phyloP scores from a whole-genome alignment of 1,284 basidiomycete species.

The Fistulinella staudtii region DNA sequence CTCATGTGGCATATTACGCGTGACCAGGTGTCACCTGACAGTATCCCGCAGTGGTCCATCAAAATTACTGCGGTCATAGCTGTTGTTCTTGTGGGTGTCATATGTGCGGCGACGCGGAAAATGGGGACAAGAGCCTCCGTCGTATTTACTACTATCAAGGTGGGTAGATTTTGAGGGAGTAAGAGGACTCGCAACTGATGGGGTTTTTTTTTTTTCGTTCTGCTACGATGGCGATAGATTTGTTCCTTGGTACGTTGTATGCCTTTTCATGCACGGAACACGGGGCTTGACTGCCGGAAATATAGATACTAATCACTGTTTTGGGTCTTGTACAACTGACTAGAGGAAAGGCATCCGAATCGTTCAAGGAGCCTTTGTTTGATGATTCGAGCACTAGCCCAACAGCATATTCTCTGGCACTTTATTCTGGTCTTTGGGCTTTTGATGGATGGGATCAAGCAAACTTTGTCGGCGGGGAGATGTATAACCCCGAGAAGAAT shows the following conservation, averaged over 20 bases:
- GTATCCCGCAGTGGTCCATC: slow-evolving; percentile 89
- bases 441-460: slow-evolving; percentile 93
- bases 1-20: slow-evolving; percentile 66
- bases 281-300: neutral
- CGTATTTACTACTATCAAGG: slow-evolving; percentile 85
- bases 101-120: slow-evolving; percentile 79
- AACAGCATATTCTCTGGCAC: slow-evolving; percentile 84
- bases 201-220: neutral
- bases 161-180: slow-evolving; percentile 30
- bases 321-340: slow-evolving; percentile 72
- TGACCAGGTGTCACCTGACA: slow-evolving; percentile 65
- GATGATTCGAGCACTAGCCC: slow-evolving; percentile 72
- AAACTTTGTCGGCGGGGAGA: slow-evolving; percentile 91
- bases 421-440: slow-evolving; percentile 96
- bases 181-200: slow-evolving; percentile 1
- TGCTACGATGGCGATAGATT: slow-evolving; percentile 42
- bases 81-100: slow-evolving; percentile 64
- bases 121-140: slow-evolving; percentile 82
- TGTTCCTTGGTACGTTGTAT: slow-evolving; percentile 48
- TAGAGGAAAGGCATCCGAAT: slow-evolving; percentile 62
- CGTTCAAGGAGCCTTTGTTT: slow-evolving; percentile 67
- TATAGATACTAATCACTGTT: slow-evolving; percentile 65
- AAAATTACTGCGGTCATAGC: slow-evolving; percentile 82
- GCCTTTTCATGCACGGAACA: neutral
- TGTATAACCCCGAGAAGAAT: slow-evolving; percentile 79